phyloP scores from a whole-genome alignment of 148 eudicot genomes.

The Spergularia bocconei region DNA sequence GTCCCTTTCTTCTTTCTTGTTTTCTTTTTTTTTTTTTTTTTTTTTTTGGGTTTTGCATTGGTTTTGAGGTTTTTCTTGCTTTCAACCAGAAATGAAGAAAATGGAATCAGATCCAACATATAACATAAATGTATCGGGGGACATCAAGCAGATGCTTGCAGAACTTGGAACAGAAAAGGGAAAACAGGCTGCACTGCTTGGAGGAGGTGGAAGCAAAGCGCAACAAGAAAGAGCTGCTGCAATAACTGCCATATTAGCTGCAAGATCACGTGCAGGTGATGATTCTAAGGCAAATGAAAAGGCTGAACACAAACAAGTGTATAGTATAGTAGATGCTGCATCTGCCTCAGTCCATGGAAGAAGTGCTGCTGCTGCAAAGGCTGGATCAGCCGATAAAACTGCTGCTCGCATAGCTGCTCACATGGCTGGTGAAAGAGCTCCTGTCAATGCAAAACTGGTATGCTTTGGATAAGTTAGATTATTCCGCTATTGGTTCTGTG shows the following conservation, averaged over 20 bases:
- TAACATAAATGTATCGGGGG: constrained; percentile 82
- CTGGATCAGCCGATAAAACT: constrained; percentile 76
- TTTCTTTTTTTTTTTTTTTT: no score
- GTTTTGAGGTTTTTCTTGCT: constrained; percentile 22
- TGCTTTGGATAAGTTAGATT: constrained; percentile 30
- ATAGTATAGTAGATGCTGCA: constrained; percentile 93
- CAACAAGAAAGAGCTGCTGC: constrained; percentile 91
- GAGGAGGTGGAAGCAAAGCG: constrained; percentile 96
- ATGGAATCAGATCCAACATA: constrained; percentile 82
- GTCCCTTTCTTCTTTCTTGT: background rate
- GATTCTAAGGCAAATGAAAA: constrained; percentile 56
- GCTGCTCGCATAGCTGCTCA: constrained; percentile 98
- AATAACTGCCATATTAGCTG: constrained; percentile 67
- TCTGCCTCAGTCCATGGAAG: constrained; percentile 99
- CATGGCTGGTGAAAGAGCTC: constrained; percentile 94
- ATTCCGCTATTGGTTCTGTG: background rate
- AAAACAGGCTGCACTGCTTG: constrained; percentile 74
- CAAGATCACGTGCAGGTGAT: constrained; percentile 81
- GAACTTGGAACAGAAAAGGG: constrained; percentile 94
- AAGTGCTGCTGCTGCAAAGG: constrained; percentile 92
- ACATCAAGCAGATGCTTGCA: constrained; percentile 92
- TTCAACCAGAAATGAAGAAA: constrained; percentile 56
- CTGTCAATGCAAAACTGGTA: constrained; percentile 92
- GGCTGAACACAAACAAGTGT: constrained; percentile 46
- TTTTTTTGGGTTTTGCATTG: background rate